Base-by-base conservation (phyloP, 2,329 filamentous ascomycete genomes). In the Microthyrium microscopicum region DNA sequence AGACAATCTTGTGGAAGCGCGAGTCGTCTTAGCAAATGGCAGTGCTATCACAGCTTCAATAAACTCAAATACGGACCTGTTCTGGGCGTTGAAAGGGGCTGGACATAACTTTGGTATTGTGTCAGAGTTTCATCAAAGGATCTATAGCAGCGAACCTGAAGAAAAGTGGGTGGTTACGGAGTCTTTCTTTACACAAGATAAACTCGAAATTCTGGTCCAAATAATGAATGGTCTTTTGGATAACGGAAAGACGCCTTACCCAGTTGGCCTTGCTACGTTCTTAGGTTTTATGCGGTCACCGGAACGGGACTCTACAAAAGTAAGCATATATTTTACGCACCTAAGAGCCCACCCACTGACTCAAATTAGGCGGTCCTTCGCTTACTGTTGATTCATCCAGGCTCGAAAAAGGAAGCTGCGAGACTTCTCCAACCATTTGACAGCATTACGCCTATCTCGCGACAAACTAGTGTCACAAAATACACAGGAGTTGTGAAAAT, bases 61-160 rank as follows among this genome's bases (percentile, higher is more conserved):
- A 26, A 6, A 17, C 11, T 19, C 31, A 3, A 48, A 50, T 5
- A 57, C 60, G 0, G 66, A 71, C 20, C 55, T 73, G 6, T 72
- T 57, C 45, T 73, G 67, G 68, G 68, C 54, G 1, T 55, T 73
- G 41, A 54, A 55, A 30, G 68, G 68, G 4, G 68, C 67, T 2
- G 68, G 67, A 1, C 63, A 70, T 38, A 71, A 71, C 47, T 71
- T 72, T 37, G 68, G 68, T 25, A 59, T 72, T 34, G 61, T 71
- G 12, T 67, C 62, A 2, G 20, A 34, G 21, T 20, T 19, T 8
- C 31, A 20, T 6, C 31, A 34, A n/a, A 45, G 44, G 33, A 46
- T 43, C 13, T 42, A 48, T 33, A 29, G 38, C 7, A 41, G 46
- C 19, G 35, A 33, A n/a, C 33, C 31, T 4, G 12, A 20, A 16